Conservation (phyloP, 176 grass and related monocot species). For the Raddia guianensis region DNA sequence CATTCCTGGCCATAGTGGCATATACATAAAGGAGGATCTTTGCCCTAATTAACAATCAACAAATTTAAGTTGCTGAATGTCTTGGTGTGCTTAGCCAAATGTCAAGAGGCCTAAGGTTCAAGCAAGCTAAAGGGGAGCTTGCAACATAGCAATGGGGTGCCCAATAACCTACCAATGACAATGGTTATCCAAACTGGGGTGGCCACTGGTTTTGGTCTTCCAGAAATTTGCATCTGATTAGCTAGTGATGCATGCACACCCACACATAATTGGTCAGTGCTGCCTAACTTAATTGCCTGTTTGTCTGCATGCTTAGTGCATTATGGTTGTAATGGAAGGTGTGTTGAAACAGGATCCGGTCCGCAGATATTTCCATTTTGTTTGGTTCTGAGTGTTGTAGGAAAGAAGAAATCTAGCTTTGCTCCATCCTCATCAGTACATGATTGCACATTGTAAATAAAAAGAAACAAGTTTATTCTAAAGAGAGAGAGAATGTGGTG, state of each 20-base stretch:
- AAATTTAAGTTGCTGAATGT: constrained; percentile 3
- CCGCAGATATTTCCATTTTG: constrained; percentile 10
- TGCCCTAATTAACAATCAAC: constrained; percentile 29
- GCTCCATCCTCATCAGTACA: background rate
- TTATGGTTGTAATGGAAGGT: constrained; percentile 56
- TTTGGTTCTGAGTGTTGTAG: background rate
- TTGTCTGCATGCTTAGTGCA: constrained; percentile 40
- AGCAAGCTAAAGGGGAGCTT: constrained; percentile 30
- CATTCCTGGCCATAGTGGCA: constrained; percentile 36
- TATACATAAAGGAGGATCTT: constrained; percentile 40
- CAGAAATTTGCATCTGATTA: constrained; percentile 30
- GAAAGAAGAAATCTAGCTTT: constrained; percentile 22
- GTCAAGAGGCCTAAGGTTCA: constrained; percentile 47
- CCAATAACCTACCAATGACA: constrained; percentile 50
- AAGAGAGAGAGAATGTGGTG: too few relatives aligned
- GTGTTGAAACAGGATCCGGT: constrained; percentile 27
- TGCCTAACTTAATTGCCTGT: constrained; percentile 32
- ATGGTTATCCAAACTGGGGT: constrained; percentile 40
- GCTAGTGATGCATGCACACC: constrained; percentile 40
- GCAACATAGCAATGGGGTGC: constrained; percentile 43
- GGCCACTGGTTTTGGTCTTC: constrained; percentile 33
- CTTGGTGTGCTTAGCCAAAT: constrained; percentile 49
- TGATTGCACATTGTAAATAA: background rate
- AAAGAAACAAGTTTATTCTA: too few relatives aligned
- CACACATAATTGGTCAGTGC: constrained; percentile 39